phyloP scores from a whole-genome alignment of 2,329 filamentous ascomycete species.

The Claviceps arundinis region DNA sequence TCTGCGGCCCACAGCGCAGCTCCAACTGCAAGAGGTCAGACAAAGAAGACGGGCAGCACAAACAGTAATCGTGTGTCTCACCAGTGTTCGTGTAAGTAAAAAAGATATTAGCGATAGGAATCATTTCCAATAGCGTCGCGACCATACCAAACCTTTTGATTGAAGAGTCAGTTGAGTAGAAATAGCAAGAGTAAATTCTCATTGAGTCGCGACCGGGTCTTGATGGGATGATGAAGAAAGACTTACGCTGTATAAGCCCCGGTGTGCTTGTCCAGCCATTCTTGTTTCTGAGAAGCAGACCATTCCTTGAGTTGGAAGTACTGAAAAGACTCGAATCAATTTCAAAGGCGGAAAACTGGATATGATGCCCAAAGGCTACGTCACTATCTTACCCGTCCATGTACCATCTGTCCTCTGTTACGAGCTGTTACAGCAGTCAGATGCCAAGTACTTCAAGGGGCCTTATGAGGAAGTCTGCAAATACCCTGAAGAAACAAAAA shows the following conservation, averaged over 20 bases:
- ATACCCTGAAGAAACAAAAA: conserved; percentile 67
- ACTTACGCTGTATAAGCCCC: conserved; percentile 72
- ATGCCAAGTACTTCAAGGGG: too few relatives aligned
- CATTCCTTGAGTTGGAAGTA: conserved; percentile 91
- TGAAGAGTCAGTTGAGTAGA: conserved; percentile 5
- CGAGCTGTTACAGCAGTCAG: conserved; percentile 23
- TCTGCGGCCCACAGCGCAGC: conserved; percentile 92
- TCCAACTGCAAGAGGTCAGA: conserved; percentile 42
- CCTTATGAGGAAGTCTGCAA: background rate
- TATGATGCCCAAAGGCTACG: conserved; percentile 10
- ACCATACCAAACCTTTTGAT: conserved; percentile 53
- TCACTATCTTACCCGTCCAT: conserved; percentile 41
- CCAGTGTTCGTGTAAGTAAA: conserved; percentile 83
- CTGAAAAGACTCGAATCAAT: conserved; percentile 23
- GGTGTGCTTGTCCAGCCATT: conserved; percentile 56
- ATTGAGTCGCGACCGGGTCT: background rate
- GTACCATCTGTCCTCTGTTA: conserved; percentile 33
- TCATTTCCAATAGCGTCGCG: conserved; percentile 69
- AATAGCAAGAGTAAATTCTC: background rate
- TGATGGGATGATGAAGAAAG: background rate
- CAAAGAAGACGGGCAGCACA: too few relatives aligned
- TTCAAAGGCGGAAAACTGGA: background rate
- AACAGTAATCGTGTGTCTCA: conserved; percentile 16
- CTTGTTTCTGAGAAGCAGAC: conserved; percentile 48
- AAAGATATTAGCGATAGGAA: conserved; percentile 69